Evolutionary conservation across 495 filamentous ascomycete species (phyloP).

Genomic region (Collariella sp.): DNA sequence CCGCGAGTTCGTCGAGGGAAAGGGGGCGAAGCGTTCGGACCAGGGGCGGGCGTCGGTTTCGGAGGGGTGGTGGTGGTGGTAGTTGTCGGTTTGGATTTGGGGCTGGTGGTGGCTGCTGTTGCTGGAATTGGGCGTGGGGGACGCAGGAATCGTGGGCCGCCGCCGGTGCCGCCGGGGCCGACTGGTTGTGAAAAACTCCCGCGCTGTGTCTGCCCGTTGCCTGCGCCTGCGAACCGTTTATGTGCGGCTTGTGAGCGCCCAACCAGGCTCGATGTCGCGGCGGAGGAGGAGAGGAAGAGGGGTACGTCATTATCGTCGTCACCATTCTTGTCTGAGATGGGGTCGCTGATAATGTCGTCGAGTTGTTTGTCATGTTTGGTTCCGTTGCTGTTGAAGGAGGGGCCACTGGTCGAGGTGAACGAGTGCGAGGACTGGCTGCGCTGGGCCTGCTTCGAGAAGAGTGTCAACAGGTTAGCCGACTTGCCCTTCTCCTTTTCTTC

Average conservation of each 20-base stretch:
- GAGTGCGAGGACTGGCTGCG: slow-evolving; percentile 20
- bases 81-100: slow-evolving; percentile 9
- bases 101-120: neutral
- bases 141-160: slow-evolving; percentile 34
- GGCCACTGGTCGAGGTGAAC: neutral
- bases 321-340: slow-evolving; percentile 27
- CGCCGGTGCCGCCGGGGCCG: neutral
- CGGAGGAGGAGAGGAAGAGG: slow-evolving; percentile 25
- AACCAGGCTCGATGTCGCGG: slow-evolving; percentile 32
- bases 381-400: neutral
- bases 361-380: slow-evolving; percentile 1
- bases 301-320: slow-evolving; percentile 36
- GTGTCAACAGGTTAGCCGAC: slow-evolving; percentile 40
- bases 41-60: slow-evolving; percentile 57
- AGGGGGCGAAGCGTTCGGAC: slow-evolving; percentile 75
- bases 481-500: slow-evolving; percentile 35
- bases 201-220: neutral
- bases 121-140: neutral
- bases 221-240: slow-evolving; percentile 32
- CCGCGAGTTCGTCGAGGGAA: slow-evolving; percentile 71
- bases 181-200: no score
- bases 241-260: slow-evolving; percentile 33
- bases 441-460: slow-evolving; percentile 48
- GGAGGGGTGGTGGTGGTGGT: no score
- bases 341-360: slow-evolving; percentile 44